Conservation (phyloP, 768 basidiomycete genomes). For the Boletellus ananas region DNA sequence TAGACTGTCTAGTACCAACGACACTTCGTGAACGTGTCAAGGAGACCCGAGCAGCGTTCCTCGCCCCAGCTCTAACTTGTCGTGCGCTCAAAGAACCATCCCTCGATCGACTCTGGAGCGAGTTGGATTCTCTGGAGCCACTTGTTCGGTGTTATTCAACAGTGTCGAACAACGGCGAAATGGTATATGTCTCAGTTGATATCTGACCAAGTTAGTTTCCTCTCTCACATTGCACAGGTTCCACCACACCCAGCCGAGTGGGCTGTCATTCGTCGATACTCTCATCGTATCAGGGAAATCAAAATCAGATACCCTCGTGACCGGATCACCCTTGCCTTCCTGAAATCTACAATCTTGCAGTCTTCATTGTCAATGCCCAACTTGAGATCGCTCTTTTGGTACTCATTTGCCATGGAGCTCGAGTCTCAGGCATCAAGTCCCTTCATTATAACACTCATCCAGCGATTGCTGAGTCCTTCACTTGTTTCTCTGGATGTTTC, state of each 20-base stretch:
- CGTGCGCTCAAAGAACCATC: not conserved
- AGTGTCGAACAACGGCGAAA: not conserved
- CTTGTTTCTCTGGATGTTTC: not conserved
- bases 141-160: not conserved
- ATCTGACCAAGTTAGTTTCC: not conserved
- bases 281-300: slow-evolving; percentile 3
- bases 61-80: not conserved
- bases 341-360: not conserved
- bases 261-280: slow-evolving; percentile 1
- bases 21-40: no score
- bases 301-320: not conserved
- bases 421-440: not conserved
- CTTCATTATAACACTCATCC: not conserved
- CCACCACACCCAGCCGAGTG: not conserved
- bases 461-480: not conserved
- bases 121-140: not conserved
- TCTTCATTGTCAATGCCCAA: not conserved
- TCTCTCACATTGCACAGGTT: not conserved
- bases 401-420: no score
- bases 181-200: not conserved
- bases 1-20: no score
- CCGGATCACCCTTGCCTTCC: not conserved
- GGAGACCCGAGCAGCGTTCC: not conserved
- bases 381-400: slow-evolving; percentile 2
- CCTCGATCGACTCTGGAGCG: slow-evolving; percentile 4